Evolutionary conservation across 1,284 basidiomycete genomes (phyloP), one percentile per base, ranked within the genome.

Genomic region (Apiotrichum veenhuisii): DNA sequence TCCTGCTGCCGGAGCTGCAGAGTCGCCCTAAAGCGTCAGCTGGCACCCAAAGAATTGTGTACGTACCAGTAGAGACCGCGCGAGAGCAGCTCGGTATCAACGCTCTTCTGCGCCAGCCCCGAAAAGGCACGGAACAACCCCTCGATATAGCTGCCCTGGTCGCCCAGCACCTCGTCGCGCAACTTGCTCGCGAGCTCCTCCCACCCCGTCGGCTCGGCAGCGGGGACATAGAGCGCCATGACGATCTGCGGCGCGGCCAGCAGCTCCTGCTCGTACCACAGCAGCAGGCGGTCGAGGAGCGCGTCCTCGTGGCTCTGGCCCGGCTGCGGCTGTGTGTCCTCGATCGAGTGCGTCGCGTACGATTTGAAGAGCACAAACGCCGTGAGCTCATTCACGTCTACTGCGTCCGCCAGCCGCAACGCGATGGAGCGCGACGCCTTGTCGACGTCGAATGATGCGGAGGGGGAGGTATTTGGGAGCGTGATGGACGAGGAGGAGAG

Each of bases 1-100:
- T 67, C 67, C 61, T 75, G 73, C 15, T 68, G 55, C 3, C 66
- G 66, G 8, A 75, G 61, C 55, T 75, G 71, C 26, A 70, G 64
- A 17, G 63, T 67, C 10, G 70, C 65, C 71, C 72, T 74, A 48
- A 10, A 9, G 5, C n/a, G 51, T 52, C 27, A 41, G 40, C 20
- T 20, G n/a, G 4, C 10, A 10, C 18, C 17, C 5, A n/a, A n/a
- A 3, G 2, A 7, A 5, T 18, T n/a, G 14, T 9, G 11, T 22
- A 22, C 70, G 61, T 40, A 71, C 71, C 70, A 72, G 50, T 64
- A 69, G 30, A 71, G 42, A 22, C 63, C 57, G n/a, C 64, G 55
- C 15, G 60, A 30, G 12, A 59, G 43, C 37, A 59, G 42, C 40
- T 63, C 47, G 22, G 50, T 59, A 18, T 61, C 55, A 26, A 73